Conservation (phyloP, 2,329 filamentous ascomycete species). For the Atkinsonella hypoxylon region DNA sequence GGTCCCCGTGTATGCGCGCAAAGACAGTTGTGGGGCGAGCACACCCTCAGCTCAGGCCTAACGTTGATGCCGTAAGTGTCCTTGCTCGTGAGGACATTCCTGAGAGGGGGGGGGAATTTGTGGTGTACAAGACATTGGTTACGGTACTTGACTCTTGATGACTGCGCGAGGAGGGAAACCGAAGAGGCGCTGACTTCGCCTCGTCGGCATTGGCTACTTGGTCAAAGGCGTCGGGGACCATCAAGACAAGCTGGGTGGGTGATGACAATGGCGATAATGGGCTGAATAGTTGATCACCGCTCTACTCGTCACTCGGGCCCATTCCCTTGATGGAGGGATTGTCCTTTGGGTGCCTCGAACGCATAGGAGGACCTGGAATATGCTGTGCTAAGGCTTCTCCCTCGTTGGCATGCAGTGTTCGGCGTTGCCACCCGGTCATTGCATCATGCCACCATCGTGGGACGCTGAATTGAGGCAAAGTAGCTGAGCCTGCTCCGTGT, state of each 20-base stretch:
- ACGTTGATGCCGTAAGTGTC: slow-evolving; percentile 2
- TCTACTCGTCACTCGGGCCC: not conserved
- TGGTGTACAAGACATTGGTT: not conserved
- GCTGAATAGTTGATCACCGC: not conserved
- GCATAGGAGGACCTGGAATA: not conserved
- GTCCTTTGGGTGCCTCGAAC: not conserved
- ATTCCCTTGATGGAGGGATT: not conserved
- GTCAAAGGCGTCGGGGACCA: not conserved
- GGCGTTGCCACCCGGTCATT: not conserved
- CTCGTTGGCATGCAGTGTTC: slow-evolving; percentile 2
- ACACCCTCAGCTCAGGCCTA: slow-evolving; percentile 2
- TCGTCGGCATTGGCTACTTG: not conserved
- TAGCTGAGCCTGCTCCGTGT: not conserved
- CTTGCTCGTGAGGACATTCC: slow-evolving; percentile 8
- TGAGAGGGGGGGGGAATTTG: slow-evolving; percentile 3
- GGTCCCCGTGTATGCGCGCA: not conserved
- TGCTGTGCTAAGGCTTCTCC: too few species aligned
- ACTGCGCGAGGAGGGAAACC: not conserved
- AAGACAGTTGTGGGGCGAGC: slow-evolving; percentile 9
- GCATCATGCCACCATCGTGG: slow-evolving; percentile 4
- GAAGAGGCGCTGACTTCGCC: not conserved
- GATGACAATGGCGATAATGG: not conserved
- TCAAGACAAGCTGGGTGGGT: not conserved
- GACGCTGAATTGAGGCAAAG: not conserved
- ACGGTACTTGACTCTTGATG: not conserved